These are phyloP conservation scores for Fallopia convolvulus DNA, from an alignment of 148 eudicot genomes.

Conservation along the genomic window DNA sequence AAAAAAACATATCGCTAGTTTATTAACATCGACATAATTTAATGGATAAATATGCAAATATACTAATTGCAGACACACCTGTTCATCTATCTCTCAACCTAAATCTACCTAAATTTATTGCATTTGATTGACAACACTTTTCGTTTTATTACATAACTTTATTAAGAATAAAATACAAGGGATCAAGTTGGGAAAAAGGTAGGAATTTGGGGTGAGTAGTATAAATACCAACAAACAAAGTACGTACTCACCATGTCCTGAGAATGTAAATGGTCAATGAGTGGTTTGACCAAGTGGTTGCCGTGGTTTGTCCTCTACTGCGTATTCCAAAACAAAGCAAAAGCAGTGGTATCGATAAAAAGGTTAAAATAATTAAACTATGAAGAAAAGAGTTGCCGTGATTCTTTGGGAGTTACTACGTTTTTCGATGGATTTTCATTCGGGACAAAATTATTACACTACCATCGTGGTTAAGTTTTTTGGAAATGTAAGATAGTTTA, in stretches of 20 bases:
- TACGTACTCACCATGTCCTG: neutral
- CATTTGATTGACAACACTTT: too few relatives aligned
- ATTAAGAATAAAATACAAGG: neutral
- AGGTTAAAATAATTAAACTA: neutral
- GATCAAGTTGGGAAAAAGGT: neutral
- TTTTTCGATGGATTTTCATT: conserved; percentile 24
- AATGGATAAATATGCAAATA: too few relatives aligned
- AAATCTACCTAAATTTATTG: too few relatives aligned
- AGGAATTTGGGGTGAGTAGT: neutral
- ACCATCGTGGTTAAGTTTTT: neutral
- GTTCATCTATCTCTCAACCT: too few relatives aligned
- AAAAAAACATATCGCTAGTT: too few relatives aligned
- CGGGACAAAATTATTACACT: conserved; percentile 13
- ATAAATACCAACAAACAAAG: neutral
- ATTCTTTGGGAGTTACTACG: conserved; percentile 31
- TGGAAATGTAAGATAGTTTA: neutral
- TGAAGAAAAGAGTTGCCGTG: conserved; percentile 23
- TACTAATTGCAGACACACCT: too few relatives aligned
- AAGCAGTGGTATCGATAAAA: neutral
- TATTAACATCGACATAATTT: too few relatives aligned
- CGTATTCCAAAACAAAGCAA: conserved; percentile 16
- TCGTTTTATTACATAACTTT: too few relatives aligned
- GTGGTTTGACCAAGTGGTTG: conserved; percentile 5
- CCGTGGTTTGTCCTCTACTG: conserved; percentile 8
- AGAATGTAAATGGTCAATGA: conserved; percentile 4